phyloP scores from a whole-genome alignment of 2,329 filamentous ascomycete species.

The Colletotrichum horii region DNA sequence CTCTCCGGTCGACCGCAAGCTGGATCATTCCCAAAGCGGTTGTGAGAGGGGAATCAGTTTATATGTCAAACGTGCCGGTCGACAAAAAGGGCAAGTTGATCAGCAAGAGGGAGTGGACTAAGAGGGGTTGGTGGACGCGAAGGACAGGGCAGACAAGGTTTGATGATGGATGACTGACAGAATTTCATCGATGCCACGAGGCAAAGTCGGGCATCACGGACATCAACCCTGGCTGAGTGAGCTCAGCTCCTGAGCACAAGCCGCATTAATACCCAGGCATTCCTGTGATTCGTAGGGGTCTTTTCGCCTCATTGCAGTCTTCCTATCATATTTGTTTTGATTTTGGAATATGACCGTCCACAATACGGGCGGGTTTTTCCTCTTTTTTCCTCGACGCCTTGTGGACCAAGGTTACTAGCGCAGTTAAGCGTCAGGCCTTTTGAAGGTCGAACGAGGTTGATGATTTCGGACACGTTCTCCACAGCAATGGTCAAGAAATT shows the following conservation, averaged over 20 bases:
- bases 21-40: background rate
- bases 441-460: background rate
- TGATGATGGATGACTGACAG: background rate
- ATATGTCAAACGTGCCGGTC: background rate
- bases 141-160: background rate
- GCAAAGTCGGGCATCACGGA: background rate
- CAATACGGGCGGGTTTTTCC: background rate
- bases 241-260: background rate
- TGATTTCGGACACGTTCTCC: background rate
- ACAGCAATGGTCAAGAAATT: background rate
- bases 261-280: background rate
- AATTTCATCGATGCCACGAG: conserved; percentile 2
- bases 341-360: background rate
- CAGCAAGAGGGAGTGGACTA: background rate
- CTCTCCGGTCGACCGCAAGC: background rate
- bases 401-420: conserved; percentile 11
- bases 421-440: background rate
- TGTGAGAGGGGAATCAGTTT: background rate
- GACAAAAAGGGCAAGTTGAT: background rate
- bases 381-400: background rate
- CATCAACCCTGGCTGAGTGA: background rate
- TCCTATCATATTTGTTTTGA: background rate
- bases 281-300: background rate
- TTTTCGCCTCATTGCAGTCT: background rate
- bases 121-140: background rate